Percentiles rank a stretch among this genome's conserved stretches.
Evolutionary conservation across 192 early-diverging fungal species (phyloP).

Genomic region (Coemansia erecta): DNA sequence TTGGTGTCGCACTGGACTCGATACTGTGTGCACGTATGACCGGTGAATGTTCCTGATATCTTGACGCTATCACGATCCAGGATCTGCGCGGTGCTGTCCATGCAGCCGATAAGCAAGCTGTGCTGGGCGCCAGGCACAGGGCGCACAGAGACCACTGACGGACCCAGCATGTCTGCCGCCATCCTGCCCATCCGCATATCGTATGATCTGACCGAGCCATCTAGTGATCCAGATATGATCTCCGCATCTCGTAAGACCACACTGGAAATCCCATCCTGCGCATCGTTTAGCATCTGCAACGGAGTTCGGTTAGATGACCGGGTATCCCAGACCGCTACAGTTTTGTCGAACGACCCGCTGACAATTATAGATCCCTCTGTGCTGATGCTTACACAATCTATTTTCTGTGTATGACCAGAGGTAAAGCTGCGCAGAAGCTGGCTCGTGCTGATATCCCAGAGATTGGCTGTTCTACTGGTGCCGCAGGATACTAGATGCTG

Average conservation of each 20-base stretch:
- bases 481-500: conserved; percentile 74
- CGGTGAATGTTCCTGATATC: conserved; percentile 70
- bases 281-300: conserved; percentile 80
- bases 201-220: conserved; percentile 79
- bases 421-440: conserved; percentile 68
- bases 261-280: conserved; percentile 83
- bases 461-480: conserved; percentile 73
- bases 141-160: conserved; percentile 72
- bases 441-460: conserved; percentile 86
- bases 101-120: conserved; percentile 66
- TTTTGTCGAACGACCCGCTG: conserved; percentile 71
- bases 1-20: conserved; percentile 70
- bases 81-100: conserved; percentile 80
- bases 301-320: conserved; percentile 53
- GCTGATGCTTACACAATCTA: conserved; percentile 85
- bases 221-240: conserved; percentile 80
- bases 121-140: conserved; percentile 56
- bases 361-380: conserved; percentile 70
- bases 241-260: conserved; percentile 68
- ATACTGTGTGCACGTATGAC: conserved; percentile 80
- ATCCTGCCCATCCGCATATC: conserved; percentile 81
- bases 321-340: conserved; percentile 53
- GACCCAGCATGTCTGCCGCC: conserved; percentile 67
- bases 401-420: conserved; percentile 72
- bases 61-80: conserved; percentile 78